These are phyloP conservation scores for Mortierella sp. DNA, from an alignment of 371 early-diverging fungal species.

Conservation along the genomic window DNA sequence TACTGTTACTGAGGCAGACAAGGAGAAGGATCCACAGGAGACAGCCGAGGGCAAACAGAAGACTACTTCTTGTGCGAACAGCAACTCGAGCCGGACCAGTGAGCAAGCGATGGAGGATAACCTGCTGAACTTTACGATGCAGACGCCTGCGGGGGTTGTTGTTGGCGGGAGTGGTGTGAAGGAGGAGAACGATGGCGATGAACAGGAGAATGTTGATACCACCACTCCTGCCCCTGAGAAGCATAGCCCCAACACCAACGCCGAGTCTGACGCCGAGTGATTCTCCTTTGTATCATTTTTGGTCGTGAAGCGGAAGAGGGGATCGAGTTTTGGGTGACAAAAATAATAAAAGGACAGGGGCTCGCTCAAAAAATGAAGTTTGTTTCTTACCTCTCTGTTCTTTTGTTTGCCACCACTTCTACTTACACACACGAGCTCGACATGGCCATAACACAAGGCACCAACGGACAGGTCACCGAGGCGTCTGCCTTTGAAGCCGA, in stretches of 20 bases:
- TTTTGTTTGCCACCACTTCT: not conserved
- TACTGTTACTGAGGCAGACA: not conserved
- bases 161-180: not conserved
- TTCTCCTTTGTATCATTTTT: not conserved
- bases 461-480: slow-evolving; percentile 5
- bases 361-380: too few relatives aligned
- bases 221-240: too few relatives aligned
- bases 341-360: too few relatives aligned
- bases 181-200: not conserved
- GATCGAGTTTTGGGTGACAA: too few relatives aligned
- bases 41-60: not conserved
- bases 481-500: slow-evolving; percentile 27
- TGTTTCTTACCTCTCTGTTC: too few relatives aligned
- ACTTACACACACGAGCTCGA: not conserved
- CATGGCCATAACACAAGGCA: slow-evolving; percentile 31
- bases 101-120: slow-evolving; percentile 13
- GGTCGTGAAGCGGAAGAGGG: too few relatives aligned
- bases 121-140: slow-evolving; percentile 10
- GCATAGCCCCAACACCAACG: not conserved
- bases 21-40: not conserved
- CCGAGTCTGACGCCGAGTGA: not conserved
- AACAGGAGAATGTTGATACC: not conserved
- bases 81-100: not conserved
- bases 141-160: slow-evolving; percentile 7
- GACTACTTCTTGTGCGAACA: not conserved